Evolutionary conservation across 2,329 filamentous ascomycete genomes (phyloP).

Genomic region (Diaporthe vaccinii): DNA sequence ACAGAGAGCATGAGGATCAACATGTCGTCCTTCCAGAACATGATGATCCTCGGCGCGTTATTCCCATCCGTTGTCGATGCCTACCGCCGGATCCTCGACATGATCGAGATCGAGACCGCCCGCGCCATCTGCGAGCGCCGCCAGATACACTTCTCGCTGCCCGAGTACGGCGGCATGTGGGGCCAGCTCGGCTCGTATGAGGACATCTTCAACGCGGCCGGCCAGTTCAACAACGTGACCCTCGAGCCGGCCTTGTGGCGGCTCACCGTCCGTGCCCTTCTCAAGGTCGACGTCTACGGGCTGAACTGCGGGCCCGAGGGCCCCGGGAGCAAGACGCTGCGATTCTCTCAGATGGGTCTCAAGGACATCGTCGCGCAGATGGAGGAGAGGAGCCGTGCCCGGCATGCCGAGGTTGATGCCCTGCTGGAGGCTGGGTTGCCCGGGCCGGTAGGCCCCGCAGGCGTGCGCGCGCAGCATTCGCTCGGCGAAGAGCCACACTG

Average conservation of each 20-base stretch:
- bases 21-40: conserved; percentile 68
- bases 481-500: conserved; percentile 61
- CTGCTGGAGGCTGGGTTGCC: conserved; percentile 55
- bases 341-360: conserved; percentile 60
- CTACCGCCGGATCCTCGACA: conserved; percentile 66
- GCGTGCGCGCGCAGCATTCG: conserved; percentile 21
- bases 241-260: conserved; percentile 70
- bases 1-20: conserved; percentile 47
- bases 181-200: conserved; percentile 49
- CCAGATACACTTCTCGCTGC: conserved; percentile 60
- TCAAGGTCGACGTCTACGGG: conserved; percentile 71
- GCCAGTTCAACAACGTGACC: conserved; percentile 49
- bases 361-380: conserved; percentile 67
- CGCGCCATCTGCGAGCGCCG: conserved; percentile 58
- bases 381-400: conserved; percentile 62
- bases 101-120: conserved; percentile 66
- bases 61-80: conserved; percentile 70
- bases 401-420: conserved; percentile 65
- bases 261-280: conserved; percentile 64
- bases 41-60: conserved; percentile 71
- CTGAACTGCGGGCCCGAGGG: conserved; percentile 46
- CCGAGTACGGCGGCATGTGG: conserved; percentile 65
- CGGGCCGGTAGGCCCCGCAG: conserved; percentile 30
- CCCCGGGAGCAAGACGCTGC: conserved; percentile 40
- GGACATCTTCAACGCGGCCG: conserved; percentile 46